Conservation (phyloP, 1,139 yeast species). For the Candida tetrigidarum region DNA sequence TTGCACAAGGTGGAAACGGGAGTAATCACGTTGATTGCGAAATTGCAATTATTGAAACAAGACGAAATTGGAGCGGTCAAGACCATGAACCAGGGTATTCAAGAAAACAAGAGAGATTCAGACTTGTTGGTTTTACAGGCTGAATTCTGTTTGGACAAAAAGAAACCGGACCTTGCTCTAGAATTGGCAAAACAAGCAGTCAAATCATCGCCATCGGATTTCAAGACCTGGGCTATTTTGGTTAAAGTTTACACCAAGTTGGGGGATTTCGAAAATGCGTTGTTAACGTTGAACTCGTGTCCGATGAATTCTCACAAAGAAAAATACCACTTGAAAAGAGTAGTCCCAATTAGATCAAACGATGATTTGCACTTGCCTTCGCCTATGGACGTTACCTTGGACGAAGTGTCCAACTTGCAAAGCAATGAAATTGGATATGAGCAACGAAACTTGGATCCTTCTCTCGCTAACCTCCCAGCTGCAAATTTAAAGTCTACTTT, state of each 20-base stretch:
- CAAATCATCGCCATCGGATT: constrained; percentile 82
- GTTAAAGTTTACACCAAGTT: constrained; percentile 73
- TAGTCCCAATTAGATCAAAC: constrained; percentile 59
- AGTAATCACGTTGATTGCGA: constrained; percentile 59
- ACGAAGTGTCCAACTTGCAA: constrained; percentile 59
- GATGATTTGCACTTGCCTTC: constrained; percentile 74
- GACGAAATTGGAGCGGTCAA: constrained; percentile 81
- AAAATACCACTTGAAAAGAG: constrained; percentile 57
- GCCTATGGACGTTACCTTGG: constrained; percentile 77
- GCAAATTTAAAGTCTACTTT: constrained; percentile 79
- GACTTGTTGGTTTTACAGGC: constrained; percentile 66
- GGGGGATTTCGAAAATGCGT: constrained; percentile 75
- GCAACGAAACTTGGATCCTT: constrained; percentile 65
- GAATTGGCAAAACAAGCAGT: constrained; percentile 77
- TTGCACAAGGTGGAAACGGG: constrained; percentile 50
- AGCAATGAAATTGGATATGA: constrained; percentile 55
- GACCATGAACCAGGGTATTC: constrained; percentile 63
- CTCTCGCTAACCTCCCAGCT: constrained; percentile 73
- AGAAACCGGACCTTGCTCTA: constrained; percentile 71
- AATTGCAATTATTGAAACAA: constrained; percentile 58
- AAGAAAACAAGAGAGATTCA: constrained; percentile 64
- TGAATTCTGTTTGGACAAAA: constrained; percentile 68
- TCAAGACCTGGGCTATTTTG: constrained; percentile 78
- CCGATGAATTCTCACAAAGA: constrained; percentile 85
- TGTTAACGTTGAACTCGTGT: constrained; percentile 84